Evolutionary conservation across 1,284 basidiomycete genomes (phyloP).

Genomic region (Cerioporus squamosus): DNA sequence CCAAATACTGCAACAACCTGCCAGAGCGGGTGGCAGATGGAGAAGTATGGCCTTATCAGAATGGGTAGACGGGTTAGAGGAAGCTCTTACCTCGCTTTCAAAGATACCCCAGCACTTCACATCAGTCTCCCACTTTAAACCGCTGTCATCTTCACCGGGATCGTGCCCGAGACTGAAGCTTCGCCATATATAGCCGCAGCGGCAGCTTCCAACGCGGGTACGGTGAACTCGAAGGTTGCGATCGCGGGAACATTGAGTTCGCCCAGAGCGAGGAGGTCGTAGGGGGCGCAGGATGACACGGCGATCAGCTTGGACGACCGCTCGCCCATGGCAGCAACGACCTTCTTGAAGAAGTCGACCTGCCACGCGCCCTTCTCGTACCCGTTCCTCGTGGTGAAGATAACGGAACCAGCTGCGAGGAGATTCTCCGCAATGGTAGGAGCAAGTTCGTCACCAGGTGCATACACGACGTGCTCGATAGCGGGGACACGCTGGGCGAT

Average conservation of each 20-base stretch:
- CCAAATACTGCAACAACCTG: too few relatives aligned
- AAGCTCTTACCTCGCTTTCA: too few relatives aligned
- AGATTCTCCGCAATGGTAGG: slow-evolving; percentile 26
- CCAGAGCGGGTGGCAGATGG: too few relatives aligned
- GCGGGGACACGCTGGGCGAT: slow-evolving; percentile 38
- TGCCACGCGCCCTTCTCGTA: slow-evolving; percentile 58
- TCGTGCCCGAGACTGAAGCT: slow-evolving; percentile 34
- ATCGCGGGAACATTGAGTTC: slow-evolving; percentile 35
- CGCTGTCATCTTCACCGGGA: slow-evolving; percentile 40
- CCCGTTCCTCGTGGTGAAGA: slow-evolving; percentile 65
- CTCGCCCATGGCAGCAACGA: slow-evolving; percentile 28
- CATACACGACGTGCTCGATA: slow-evolving; percentile 54
- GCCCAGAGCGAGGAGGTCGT: slow-evolving; percentile 48
- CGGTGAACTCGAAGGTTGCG: slow-evolving; percentile 63
- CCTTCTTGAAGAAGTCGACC: slow-evolving; percentile 42
- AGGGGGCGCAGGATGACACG: slow-evolving; percentile 63
- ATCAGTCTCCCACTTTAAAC: too few relatives aligned
- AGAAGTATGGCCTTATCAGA: too few relatives aligned
- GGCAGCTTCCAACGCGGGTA: slow-evolving; percentile 49
- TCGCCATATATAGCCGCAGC: slow-evolving; percentile 51
- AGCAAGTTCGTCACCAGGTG: slow-evolving; percentile 30
- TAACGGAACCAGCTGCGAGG: slow-evolving; percentile 35
- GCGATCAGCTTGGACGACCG: slow-evolving; percentile 43
- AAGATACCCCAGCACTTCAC: too few relatives aligned
- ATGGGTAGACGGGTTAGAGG: too few relatives aligned